These are phyloP conservation scores for Ogataea henricii DNA, from an alignment of 805 yeast genomes.

Conservation along the genomic window DNA sequence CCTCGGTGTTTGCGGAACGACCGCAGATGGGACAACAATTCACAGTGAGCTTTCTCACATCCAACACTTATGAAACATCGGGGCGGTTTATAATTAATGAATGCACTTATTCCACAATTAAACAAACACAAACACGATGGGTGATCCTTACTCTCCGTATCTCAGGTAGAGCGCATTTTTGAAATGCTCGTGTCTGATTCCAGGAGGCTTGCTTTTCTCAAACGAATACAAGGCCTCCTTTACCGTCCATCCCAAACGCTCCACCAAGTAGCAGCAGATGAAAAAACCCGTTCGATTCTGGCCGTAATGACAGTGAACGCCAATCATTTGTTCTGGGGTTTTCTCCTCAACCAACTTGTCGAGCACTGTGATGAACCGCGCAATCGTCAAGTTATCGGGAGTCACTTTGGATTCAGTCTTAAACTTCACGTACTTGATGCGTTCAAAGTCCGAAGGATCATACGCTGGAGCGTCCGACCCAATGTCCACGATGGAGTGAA, in stretches of 20 bases:
- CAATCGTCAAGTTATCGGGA: conserved; percentile 62
- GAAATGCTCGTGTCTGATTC: conserved; percentile 77
- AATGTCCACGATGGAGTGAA: conserved; percentile 66
- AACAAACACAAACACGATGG: neutral
- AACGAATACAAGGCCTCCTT: conserved; percentile 65
- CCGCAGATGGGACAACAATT: neutral
- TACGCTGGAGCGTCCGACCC: conserved; percentile 73
- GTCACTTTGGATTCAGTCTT: conserved; percentile 79
- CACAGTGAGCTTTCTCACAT: conserved; percentile 1
- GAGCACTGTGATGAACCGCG: conserved; percentile 54
- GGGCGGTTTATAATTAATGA: conserved; percentile 4
- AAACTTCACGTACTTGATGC: conserved; percentile 64
- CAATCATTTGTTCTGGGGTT: conserved; percentile 43
- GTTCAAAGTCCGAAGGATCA: conserved; percentile 55
- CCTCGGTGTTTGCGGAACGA: neutral
- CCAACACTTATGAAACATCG: no score
- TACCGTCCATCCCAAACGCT: conserved; percentile 58
- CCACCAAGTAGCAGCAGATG: conserved; percentile 68
- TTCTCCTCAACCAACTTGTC: conserved; percentile 42
- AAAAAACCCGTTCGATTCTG: conserved; percentile 78
- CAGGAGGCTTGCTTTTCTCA: conserved; percentile 60
- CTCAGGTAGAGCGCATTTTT: conserved; percentile 70
- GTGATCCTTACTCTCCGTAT: conserved; percentile 41
- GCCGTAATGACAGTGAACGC: conserved; percentile 81
- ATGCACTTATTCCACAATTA: neutral